Base-by-base conservation (phyloP, 371 early-diverging fungal species). In the Batrachochytrium dendrobatidis region DNA sequence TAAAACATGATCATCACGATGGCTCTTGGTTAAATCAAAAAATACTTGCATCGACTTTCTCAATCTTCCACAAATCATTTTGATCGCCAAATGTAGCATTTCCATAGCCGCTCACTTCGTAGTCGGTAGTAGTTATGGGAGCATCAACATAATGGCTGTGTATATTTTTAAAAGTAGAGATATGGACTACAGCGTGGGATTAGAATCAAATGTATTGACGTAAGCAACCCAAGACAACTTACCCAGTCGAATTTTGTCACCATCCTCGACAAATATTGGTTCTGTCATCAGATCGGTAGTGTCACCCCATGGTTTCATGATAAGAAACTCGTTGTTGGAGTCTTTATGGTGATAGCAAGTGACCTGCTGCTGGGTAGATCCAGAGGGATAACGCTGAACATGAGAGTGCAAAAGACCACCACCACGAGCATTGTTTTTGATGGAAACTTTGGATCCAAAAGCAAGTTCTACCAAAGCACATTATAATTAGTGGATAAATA, bases 361-460 rank as follows among this genome's bases (percentile, higher is more conserved):
- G n/a, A 99, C 86, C 72, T 99, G 99, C 65, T 99, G 97, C 67
- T 93, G 95, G 53, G 87, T 84, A 2, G 93, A 92, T 6, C 92
- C 95, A 35, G 84, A 83, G 5, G 99, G 99, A 65, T 88, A 99
- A 12, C 75, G 81, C 71, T 97, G 92, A 18, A 86, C 70, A 70
- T 99, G 99, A 6, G 99, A 99, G 74, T 99, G 99, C 44, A 99
- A 83, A 55, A 96, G 69, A 7, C 98, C 99, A 33, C 92, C 95
- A n/a, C 94, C 95, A 59, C 83, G 85, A 8, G 83, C 86, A 49
- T 81, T 80, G 56, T 89, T 90, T 69, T 95, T 96, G 29, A 99
- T 53, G 0, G 96, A 87, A 18, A 99, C 79, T 63, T 72, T 81
- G 18, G 95, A 95, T 1, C 98, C 99, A 74, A 84, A 99, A 1